These are phyloP conservation scores for Sclerotinia minor DNA, from an alignment of 2,329 filamentous ascomycete species.

Conservation along the genomic window DNA sequence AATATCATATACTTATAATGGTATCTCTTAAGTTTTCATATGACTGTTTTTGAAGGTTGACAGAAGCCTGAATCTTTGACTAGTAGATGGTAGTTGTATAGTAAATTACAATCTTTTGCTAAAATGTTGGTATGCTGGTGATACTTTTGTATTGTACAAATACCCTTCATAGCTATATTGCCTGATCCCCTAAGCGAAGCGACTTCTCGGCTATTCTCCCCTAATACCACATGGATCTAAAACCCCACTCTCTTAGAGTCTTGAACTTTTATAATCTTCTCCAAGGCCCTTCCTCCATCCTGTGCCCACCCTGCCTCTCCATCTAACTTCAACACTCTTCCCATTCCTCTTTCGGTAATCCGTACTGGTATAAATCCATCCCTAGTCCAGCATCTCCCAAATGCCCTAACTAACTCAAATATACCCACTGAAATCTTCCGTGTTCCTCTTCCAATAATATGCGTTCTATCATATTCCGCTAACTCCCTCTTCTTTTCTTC, in stretches of 20 bases:
- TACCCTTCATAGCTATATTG: not conserved
- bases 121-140: not conserved
- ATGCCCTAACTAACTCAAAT: conserved; percentile 48
- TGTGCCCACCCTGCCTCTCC: conserved; percentile 59
- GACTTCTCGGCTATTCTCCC: conserved; percentile 16
- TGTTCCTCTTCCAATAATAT: conserved; percentile 59
- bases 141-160: conserved; percentile 8
- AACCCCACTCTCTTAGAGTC: not conserved
- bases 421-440: conserved; percentile 50
- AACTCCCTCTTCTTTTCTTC: conserved; percentile 41
- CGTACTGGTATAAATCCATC: conserved; percentile 56
- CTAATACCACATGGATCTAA: not conserved
- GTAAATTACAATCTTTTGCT: not conserved
- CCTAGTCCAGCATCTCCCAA: conserved; percentile 53
- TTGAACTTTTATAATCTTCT: conserved; percentile 49
- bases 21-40: not conserved
- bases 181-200: not conserved
- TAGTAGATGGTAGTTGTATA: not conserved
- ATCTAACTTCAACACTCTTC: conserved; percentile 19
- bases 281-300: conserved; percentile 59
- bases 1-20: not conserved
- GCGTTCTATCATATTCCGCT: conserved; percentile 53
- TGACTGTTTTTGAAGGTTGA: too few relatives aligned
- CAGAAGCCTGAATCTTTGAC: accelerated
- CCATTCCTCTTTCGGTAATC: conserved; percentile 46